Base-by-base conservation (phyloP, 352 stramenopile genomes). In the Phytophthora macrochlamydospora region DNA sequence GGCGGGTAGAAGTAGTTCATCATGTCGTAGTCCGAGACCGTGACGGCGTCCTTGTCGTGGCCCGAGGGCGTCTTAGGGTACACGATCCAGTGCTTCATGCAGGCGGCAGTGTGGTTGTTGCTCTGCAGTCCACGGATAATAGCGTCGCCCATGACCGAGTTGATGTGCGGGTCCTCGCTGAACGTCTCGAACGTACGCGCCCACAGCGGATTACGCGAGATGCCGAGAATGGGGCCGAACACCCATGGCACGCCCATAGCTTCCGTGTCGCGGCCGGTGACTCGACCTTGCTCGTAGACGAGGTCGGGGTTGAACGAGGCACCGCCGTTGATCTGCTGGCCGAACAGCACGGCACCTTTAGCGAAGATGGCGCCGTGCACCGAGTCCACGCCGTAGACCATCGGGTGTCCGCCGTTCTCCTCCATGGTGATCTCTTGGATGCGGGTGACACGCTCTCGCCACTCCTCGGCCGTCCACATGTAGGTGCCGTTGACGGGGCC, bases 171-270 rank as follows among this genome's bases (percentile, higher is more conserved):
- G 62, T 97, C 91, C 79, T 97, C 89, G 8, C 92, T 88, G 80
- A 97, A 98, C 24, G 91, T 97, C 72, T 98, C 93, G 59, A 89
- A 97, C 4, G 92, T 88, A 3, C 91, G 68, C 7, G 79, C 66
- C 91, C 91, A 97, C 32, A 90, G 73, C 7, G 89, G 88, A 56
- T 97, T 89, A 50, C 85, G 82, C 1, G 82, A 79, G 44, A 98
- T 69, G 51, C 87, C 80, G 11, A 85, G 67, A 12, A 97, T 87
- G 4, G 92, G 90, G 45, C 73, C 78, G 71, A 97, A 98, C 1
- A 97, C 60, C 90, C 90, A 98, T 9, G 77, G 78, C 38, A 97
- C 88, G 1, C 89, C 92, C 3, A 81, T 87, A 1, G 85, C 83
- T 24, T 83, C 65, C 4, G 89, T 97, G 68, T 97, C 92, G 6